Evolutionary conservation across 495 filamentous ascomycete species (phyloP).

Genomic region (Trichoderma gamsii): DNA sequence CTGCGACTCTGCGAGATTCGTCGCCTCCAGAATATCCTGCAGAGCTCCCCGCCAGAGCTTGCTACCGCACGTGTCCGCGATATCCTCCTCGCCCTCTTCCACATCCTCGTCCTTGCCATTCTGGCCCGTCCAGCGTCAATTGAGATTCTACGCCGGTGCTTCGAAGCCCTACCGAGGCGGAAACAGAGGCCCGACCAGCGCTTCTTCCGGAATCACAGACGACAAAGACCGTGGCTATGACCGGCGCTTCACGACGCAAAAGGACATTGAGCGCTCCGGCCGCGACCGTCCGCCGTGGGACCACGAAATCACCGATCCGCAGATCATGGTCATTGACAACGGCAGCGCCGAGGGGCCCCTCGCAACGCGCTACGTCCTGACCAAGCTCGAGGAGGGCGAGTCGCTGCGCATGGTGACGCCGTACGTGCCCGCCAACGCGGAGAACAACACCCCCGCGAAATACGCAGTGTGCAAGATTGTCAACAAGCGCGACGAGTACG

Average conservation of each 20-base stretch:
- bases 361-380: conserved; percentile 35
- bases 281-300: conserved; percentile 33
- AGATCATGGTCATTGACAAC: conserved; percentile 50
- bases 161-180: background rate
- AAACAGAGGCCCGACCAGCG: background rate
- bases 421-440: conserved; percentile 16
- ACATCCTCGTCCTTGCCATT: background rate
- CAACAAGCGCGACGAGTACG: conserved; percentile 32
- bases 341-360: conserved; percentile 26
- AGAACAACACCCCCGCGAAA: conserved; percentile 3
- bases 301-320: conserved; percentile 47
- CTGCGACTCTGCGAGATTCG: background rate
- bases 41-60: background rate
- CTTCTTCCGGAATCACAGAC: background rate
- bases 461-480: conserved; percentile 63
- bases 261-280: background rate
- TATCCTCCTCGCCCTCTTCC: background rate
- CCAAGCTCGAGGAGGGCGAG: conserved; percentile 41
- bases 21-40: background rate
- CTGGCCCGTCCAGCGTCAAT: background rate
- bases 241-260: background rate
- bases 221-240: conserved; percentile 6
- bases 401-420: conserved; percentile 54
- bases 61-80: background rate
- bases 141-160: background rate